Conservation (phyloP, 2,329 filamentous ascomycete genomes). For the Cyphellophora europaea region DNA sequence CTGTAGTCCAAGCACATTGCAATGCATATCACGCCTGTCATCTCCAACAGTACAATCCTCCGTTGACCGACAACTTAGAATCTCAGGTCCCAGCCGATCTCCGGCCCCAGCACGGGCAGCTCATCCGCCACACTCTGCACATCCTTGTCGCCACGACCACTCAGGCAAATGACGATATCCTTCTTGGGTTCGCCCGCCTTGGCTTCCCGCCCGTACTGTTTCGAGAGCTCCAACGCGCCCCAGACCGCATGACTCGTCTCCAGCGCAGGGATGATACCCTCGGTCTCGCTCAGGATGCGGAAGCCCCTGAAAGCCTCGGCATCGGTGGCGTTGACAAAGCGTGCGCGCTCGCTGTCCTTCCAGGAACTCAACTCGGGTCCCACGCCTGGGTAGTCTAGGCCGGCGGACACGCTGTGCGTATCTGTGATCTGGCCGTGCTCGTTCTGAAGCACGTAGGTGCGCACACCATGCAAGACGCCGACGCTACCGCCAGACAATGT, state of each 20-base stretch:
- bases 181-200: slow-evolving; percentile 59
- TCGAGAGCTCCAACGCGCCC: slow-evolving; percentile 80
- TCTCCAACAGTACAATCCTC: too few relatives aligned
- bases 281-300: slow-evolving; percentile 70
- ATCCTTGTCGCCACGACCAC: slow-evolving; percentile 93
- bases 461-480: slow-evolving; percentile 89
- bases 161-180: slow-evolving; percentile 84
- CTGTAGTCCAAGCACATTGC: too few relatives aligned
- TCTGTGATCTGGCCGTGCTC: slow-evolving; percentile 86
- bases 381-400: slow-evolving; percentile 93
- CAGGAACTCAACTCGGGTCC: slow-evolving; percentile 84
- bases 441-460: slow-evolving; percentile 92
- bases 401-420: slow-evolving; percentile 93
- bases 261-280: slow-evolving; percentile 93
- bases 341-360: slow-evolving; percentile 83
- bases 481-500: slow-evolving; percentile 79
- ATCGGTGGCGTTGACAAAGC: slow-evolving; percentile 86
- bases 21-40: too few relatives aligned
- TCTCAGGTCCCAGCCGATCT: slow-evolving; percentile 66
- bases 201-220: slow-evolving; percentile 75
- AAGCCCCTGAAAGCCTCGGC: slow-evolving; percentile 84
- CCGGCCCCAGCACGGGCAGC: slow-evolving; percentile 74
- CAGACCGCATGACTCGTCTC: slow-evolving; percentile 90
- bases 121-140: slow-evolving; percentile 97
- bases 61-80: slow-evolving; percentile 36